Percentiles rank a stretch among this genome's conserved stretches.
Conservation (phyloP, 2,329 filamentous ascomycete genomes). For the Epichloe elymi region DNA sequence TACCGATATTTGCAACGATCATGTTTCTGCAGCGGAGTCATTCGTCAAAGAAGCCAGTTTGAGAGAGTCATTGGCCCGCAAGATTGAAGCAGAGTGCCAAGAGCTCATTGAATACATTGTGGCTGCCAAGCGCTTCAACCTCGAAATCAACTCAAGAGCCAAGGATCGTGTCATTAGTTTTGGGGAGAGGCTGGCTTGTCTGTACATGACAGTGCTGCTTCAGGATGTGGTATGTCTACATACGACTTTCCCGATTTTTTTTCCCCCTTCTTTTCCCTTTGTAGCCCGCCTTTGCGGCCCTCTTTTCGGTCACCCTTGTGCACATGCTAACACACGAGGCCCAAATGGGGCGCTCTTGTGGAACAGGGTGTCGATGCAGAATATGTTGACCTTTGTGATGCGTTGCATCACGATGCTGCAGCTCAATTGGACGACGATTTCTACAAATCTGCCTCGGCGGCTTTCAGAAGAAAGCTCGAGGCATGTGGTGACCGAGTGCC, state of each 20-base stretch:
- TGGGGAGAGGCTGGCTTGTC: conserved; percentile 90
- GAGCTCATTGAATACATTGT: conserved; percentile 62
- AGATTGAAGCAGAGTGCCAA: conserved; percentile 67
- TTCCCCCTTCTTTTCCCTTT: background rate
- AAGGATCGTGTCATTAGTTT: conserved; percentile 87
- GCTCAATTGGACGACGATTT: conserved; percentile 53
- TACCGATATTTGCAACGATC: conserved; percentile 69
- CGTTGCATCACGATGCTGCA: conserved; percentile 53
- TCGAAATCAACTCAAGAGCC: conserved; percentile 64
- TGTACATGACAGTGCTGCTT: conserved; percentile 76
- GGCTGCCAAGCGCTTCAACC: conserved; percentile 51
- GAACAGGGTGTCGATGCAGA: conserved; percentile 62
- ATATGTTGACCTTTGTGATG: conserved; percentile 79
- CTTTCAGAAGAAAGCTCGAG: conserved; percentile 49
- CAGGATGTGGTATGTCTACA: conserved; percentile 47
- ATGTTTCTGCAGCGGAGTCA: conserved; percentile 56
- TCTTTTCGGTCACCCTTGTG: background rate
- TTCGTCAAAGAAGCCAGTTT: conserved; percentile 46
- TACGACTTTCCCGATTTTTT: conserved; percentile 1
- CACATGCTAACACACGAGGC: conserved; percentile 1
- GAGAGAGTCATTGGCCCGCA: conserved; percentile 43
- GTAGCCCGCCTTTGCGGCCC: background rate
- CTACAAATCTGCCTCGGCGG: conserved; percentile 50
- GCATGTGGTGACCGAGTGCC: conserved; percentile 57
- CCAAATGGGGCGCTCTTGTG: conserved; percentile 14